A percentile compares a stretch with the other conserved stretches of the same genome.
phyloP scores from a whole-genome alignment of 352 stramenopile genomes.

The Elongisporangium undulatum region DNA sequence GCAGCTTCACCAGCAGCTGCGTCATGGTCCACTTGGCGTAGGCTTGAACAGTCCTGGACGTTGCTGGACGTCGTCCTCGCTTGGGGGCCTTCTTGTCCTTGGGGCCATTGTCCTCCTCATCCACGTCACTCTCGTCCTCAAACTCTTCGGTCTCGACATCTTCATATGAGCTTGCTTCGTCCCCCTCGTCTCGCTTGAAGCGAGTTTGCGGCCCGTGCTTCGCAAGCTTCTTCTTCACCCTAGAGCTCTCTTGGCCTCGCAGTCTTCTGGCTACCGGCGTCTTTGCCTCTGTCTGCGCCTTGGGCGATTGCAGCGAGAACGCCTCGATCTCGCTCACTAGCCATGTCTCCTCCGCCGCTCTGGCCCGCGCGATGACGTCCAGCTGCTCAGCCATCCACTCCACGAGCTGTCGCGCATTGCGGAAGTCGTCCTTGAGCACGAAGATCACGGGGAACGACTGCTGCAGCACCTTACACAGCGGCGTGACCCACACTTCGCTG shows the following conservation, averaged over 20 bases:
- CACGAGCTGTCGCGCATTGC: conserved; percentile 46
- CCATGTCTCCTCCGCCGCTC: conserved; percentile 50
- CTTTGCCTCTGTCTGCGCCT: not conserved
- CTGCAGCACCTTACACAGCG: conserved; percentile 59
- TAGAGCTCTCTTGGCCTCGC: not conserved
- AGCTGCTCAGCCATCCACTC: conserved; percentile 64
- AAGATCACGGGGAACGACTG: conserved; percentile 68
- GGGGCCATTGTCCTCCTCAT: not conserved
- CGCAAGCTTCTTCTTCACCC: not conserved
- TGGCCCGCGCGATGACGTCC: conserved; percentile 25
- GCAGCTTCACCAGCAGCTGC: conserved; percentile 32
- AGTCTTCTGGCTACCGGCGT: not conserved
- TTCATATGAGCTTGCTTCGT: not conserved
- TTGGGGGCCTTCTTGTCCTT: not conserved
- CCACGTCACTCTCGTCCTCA: conserved; percentile 7
- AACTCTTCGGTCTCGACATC: conserved; percentile 8
- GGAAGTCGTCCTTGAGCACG: conserved; percentile 43
- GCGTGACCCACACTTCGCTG: conserved; percentile 71
- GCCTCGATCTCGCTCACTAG: conserved; percentile 40
- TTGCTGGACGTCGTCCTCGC: not conserved
- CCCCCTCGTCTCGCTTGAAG: not conserved
- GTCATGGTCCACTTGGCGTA: conserved; percentile 49
- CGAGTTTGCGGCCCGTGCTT: not conserved
- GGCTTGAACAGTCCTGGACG: not conserved
- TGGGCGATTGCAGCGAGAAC: conserved; percentile 20